These are phyloP conservation scores for Mycena latifolia DNA, from an alignment of 768 basidiomycete species.

Conservation along the genomic window DNA sequence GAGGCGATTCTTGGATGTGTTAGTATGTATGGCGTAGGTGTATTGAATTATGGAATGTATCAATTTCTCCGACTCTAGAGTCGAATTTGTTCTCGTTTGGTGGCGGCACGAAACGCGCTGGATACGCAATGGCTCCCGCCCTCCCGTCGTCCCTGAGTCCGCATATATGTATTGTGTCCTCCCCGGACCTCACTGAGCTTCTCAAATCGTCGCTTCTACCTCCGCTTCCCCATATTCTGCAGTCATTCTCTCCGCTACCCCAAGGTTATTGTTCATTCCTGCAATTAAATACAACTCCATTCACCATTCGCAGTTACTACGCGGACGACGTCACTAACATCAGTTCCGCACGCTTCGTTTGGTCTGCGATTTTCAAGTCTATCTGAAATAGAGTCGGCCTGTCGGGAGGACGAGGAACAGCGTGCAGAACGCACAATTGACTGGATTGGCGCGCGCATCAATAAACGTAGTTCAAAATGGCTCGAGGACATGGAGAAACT, in stretches of 20 bases:
- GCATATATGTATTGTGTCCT: slow-evolving; percentile 81
- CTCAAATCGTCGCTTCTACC: slow-evolving; percentile 73
- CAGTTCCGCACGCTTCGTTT: slow-evolving; percentile 80
- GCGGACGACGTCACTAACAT: slow-evolving; percentile 77
- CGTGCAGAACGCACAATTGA: slow-evolving; percentile 86
- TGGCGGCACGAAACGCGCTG: neutral
- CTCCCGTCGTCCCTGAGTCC: slow-evolving; percentile 85
- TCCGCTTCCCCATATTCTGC: slow-evolving; percentile 77
- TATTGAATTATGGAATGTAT: neutral
- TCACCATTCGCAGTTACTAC: slow-evolving; percentile 70
- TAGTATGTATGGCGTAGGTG: neutral
- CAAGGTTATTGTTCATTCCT: slow-evolving; percentile 66
- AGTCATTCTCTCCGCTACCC: slow-evolving; percentile 87
- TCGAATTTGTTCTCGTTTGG: slow-evolving; percentile 8
- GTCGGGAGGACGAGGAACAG: slow-evolving; percentile 82
- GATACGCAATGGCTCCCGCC: slow-evolving; percentile 56
- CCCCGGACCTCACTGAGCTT: slow-evolving; percentile 75
- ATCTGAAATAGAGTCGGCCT: slow-evolving; percentile 76
- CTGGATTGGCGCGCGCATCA: slow-evolving; percentile 85
- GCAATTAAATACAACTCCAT: slow-evolving; percentile 6
- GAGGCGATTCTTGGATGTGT: too few relatives aligned
- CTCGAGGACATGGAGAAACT: slow-evolving; percentile 71
- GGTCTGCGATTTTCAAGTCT: slow-evolving; percentile 85
- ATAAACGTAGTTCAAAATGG: slow-evolving; percentile 75
- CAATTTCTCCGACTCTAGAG: neutral